These are phyloP conservation scores for Vitis vinifera DNA, from an alignment of 164 flowering plant species.

Conservation along the genomic window DNA sequence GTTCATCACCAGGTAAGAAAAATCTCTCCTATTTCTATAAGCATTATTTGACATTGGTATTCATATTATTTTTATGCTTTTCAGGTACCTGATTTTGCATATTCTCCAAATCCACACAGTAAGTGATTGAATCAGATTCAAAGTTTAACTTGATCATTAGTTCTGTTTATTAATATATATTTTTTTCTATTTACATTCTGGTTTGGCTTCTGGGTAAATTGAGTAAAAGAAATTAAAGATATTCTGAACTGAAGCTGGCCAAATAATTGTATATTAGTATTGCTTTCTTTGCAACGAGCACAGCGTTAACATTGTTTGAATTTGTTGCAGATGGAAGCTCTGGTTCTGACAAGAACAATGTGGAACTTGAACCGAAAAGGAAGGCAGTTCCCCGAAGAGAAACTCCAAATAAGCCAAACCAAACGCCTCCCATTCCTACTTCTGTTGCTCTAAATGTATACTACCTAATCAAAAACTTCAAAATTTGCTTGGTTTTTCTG, in stretches of 20 bases:
- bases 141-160: slow-evolving; percentile 3
- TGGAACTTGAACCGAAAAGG: slow-evolving; percentile 53
- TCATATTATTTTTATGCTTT: slow-evolving; percentile 22
- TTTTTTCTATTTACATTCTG: neutral
- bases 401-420: slow-evolving; percentile 37
- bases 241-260: too few species aligned
- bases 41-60: slow-evolving; percentile 2
- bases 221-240: too few species aligned
- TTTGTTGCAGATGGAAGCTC: slow-evolving; percentile 54
- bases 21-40: neutral
- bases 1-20: slow-evolving; percentile 62
- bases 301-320: neutral
- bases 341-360: slow-evolving; percentile 57
- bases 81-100: slow-evolving; percentile 78
- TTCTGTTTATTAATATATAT: neutral
- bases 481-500: too few species aligned
- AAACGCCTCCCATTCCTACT: slow-evolving; percentile 29
- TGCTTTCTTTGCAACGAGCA: too few species aligned
- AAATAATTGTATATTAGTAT: too few species aligned
- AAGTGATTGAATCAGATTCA: slow-evolving; percentile 42
- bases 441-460: slow-evolving; percentile 38
- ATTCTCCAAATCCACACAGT: slow-evolving; percentile 80
- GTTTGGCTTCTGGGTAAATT: too few species aligned
- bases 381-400: slow-evolving; percentile 43
- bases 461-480: too few species aligned